phyloP scores from a whole-genome alignment of 345 rosid species.

The Raphanus raphanistrum region DNA sequence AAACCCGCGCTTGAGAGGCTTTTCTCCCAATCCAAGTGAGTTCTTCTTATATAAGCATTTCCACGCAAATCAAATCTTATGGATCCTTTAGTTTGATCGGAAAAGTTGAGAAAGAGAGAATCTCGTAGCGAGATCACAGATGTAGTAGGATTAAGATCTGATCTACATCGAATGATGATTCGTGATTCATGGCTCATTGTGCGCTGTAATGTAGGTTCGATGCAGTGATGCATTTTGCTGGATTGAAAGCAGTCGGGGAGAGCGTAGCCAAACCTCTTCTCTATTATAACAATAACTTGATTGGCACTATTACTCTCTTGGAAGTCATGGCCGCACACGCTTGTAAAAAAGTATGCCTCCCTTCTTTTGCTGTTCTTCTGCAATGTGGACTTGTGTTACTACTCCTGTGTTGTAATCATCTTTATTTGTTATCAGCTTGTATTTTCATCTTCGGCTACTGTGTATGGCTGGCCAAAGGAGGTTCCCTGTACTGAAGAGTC shows the following conservation, averaged over 20 bases:
- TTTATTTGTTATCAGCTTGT: conserved; percentile 66
- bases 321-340: conserved; percentile 86
- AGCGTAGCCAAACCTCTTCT: conserved; percentile 84
- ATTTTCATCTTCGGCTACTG: conserved; percentile 98
- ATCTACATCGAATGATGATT: conserved; percentile 7
- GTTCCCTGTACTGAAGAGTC: conserved; percentile 96
- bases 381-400: conserved; percentile 7
- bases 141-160: conserved; percentile 16
- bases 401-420: background rate
- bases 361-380: background rate
- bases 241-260: conserved; percentile 97
- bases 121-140: background rate
- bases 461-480: conserved; percentile 95
- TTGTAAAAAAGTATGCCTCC: conserved; percentile 75
- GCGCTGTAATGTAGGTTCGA: conserved; percentile 64
- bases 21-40: conserved; percentile 68
- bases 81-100: conserved; percentile 1
- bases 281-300: conserved; percentile 80
- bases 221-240: conserved; percentile 98
- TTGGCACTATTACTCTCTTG: conserved; percentile 78
- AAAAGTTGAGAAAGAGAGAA: background rate
- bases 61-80: conserved; percentile 8
- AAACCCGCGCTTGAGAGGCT: conserved; percentile 71
- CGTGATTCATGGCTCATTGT: background rate
- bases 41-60: conserved; percentile 1